Base-by-base conservation (phyloP, 176 grass and related monocot species). In the Elymus sibiricus region DNA sequence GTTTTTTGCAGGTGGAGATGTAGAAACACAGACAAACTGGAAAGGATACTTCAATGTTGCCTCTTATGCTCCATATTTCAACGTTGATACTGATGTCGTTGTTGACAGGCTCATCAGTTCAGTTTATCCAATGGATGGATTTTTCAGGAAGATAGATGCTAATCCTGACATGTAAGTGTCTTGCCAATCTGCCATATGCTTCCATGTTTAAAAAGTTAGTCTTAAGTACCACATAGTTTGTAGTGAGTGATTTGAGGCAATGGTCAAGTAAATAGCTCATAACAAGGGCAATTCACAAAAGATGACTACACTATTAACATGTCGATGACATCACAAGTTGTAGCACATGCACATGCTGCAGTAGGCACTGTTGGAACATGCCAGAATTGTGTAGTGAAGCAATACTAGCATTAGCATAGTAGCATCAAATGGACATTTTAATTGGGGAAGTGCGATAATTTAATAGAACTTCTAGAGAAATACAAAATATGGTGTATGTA, bases 101-200 rank as follows among this genome's bases (percentile, higher is more conserved):
- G 84, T 99, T 64, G 97, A 95, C 84, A 94, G 94, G 71, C 64
- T 94, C 5, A 60, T 93, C 62, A 88, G 88, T 80, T 99, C 97
- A 66, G 76, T 96, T 59, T 94, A 92, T 83, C 92, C 92, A 70
- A 99, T 90, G 90, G 91, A 92, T 82, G 89, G 91, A 0, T 99
- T 99, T 84, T 88, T 89, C 66, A 89, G 92, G 78, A 99, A 99
- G 86, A 96, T 94, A 63, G 94, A 96, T 84, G 81, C 77, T 73
- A 99, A 96, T 92, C 97, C 97, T 79, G 97, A 99, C 90, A 88
- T 99, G 94, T 99, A 87, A 91, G 86, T 96, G 72, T 21, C 21
- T 76, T 77, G 46, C 35, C 7, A 35, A 78, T 84, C 72, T 59
- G 21, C 53, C 34, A 77, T 49, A 69, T 84, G 11, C 29, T 60